Evolutionary conservation across 306 rosid species (phyloP).

Genomic region (Heteromeles arbutifolia): DNA sequence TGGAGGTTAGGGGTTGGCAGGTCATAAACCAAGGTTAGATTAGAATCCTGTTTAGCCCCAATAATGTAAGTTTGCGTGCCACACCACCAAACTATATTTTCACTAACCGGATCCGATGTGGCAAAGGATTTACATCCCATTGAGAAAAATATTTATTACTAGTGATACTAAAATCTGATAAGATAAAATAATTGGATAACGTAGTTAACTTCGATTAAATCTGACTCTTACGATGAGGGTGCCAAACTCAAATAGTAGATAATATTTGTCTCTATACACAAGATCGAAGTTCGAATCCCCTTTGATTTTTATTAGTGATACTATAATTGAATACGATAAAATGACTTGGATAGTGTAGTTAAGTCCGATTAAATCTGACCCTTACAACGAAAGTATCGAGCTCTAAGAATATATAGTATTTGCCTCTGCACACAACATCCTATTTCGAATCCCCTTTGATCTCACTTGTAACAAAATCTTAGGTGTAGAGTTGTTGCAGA

Average conservation of each 20-base stretch:
- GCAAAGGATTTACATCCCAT: not conserved
- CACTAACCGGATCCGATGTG: not conserved
- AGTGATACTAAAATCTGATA: not conserved
- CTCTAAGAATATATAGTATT: no score
- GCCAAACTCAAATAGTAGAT: no score
- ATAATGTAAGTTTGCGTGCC: not conserved
- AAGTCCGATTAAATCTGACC: no score
- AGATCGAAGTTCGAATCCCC: not conserved
- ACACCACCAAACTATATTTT: not conserved
- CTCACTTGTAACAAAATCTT: not conserved
- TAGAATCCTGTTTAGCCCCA: not conserved
- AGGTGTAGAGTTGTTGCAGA: not conserved
- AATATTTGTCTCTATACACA: no score
- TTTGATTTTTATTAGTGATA: not conserved
- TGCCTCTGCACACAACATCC: no score
- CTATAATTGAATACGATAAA: not conserved
- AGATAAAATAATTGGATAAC: fast-evolving
- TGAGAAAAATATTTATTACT: no score
- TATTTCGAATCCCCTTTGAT: not conserved
- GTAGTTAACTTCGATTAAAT: no score
- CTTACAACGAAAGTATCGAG: no score
- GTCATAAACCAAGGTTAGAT: not conserved
- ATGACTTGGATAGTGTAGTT: no score
- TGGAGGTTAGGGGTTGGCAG: not conserved
- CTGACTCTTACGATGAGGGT: not conserved